Conservation (phyloP, 2,329 filamentous ascomycete genomes). For the Ustilaginoidea virens region DNA sequence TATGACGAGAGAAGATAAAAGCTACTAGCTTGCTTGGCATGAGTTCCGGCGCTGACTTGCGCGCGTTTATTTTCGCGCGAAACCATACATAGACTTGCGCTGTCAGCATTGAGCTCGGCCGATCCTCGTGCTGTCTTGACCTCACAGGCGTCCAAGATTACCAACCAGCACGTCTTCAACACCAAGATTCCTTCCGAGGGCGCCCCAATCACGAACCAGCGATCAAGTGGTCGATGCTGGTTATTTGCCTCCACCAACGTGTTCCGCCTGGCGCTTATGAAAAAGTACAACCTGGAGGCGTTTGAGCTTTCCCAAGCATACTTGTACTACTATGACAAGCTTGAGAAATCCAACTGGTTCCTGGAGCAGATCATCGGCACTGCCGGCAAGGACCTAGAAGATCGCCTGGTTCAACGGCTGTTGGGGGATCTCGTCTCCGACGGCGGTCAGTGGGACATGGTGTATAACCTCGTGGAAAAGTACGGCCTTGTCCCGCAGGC, state of each 20-base stretch:
- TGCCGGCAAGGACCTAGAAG: conserved; percentile 51
- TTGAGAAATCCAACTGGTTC: conserved; percentile 85
- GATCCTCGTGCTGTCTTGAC: conserved; percentile 51
- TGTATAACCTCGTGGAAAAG: conserved; percentile 69
- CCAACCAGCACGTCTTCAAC: conserved; percentile 71
- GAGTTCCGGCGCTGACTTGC: too few species aligned
- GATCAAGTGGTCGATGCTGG: conserved; percentile 74
- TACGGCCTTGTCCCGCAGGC: conserved; percentile 77
- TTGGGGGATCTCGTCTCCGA: conserved; percentile 56
- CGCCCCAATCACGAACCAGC: conserved; percentile 71
- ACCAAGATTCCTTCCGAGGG: conserved; percentile 71
- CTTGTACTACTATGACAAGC: conserved; percentile 87
- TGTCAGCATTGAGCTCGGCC: conserved; percentile 55
- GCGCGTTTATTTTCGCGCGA: too few species aligned
- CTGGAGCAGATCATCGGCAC: conserved; percentile 73
- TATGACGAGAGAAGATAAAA: too few species aligned
- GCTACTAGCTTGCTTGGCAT: too few species aligned
- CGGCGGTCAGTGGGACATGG: conserved; percentile 88
- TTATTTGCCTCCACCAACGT: conserved; percentile 86
- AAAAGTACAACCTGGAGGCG: conserved; percentile 57
- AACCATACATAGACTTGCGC: conserved; percentile 52
- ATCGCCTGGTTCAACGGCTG: conserved; percentile 56
- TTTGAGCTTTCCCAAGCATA: conserved; percentile 85
- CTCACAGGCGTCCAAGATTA: conserved; percentile 44
- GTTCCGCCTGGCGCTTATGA: conserved; percentile 78